Percentiles rank a stretch among this genome's conserved stretches.
Evolutionary conservation across 2,329 filamentous ascomycete genomes (phyloP).

Genomic region (Trichoderma oligosporum): DNA sequence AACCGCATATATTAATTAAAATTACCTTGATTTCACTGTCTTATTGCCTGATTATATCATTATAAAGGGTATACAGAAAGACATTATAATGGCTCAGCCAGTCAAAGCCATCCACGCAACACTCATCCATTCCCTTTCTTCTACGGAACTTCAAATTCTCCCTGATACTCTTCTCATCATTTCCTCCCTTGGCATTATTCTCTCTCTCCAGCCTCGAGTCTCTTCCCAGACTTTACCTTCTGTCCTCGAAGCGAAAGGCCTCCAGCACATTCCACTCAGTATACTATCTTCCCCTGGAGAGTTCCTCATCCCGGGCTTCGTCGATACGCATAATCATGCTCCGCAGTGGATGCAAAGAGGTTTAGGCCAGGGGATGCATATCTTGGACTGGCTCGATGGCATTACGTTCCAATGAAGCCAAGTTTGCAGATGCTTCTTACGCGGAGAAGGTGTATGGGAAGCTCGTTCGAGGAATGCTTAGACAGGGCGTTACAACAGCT

Average conservation of each 20-base stretch:
- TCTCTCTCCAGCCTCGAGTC: conserved; percentile 24
- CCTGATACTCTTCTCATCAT: conserved; percentile 36
- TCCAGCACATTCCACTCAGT: conserved; percentile 8
- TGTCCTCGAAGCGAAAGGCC: conserved; percentile 19
- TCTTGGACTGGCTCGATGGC: conserved; percentile 61
- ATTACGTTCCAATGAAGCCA: conserved; percentile 62
- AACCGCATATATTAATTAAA: no score
- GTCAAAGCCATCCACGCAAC: conserved; percentile 35
- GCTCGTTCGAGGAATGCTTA: conserved; percentile 55
- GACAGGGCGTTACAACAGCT: conserved; percentile 60
- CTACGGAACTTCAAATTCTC: conserved; percentile 36
- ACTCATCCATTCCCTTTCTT: conserved; percentile 39
- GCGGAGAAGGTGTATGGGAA: conserved; percentile 48
- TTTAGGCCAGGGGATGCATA: conserved; percentile 48
- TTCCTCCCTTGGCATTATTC: conserved; percentile 26
- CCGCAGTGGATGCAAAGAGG: conserved; percentile 52
- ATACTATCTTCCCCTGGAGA: conserved; percentile 40
- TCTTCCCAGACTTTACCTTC: conserved; percentile 20
- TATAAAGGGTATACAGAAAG: not conserved
- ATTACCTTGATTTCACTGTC: no score
- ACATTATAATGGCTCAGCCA: not conserved
- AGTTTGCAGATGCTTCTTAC: conserved; percentile 52
- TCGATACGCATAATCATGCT: conserved; percentile 68
- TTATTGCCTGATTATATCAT: no score
- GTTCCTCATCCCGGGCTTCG: conserved; percentile 57